Percentiles rank a stretch among this genome's conserved stretches.
Evolutionary conservation across 768 basidiomycete genomes (phyloP).

Genomic region (Xanthoconium stramineum): DNA sequence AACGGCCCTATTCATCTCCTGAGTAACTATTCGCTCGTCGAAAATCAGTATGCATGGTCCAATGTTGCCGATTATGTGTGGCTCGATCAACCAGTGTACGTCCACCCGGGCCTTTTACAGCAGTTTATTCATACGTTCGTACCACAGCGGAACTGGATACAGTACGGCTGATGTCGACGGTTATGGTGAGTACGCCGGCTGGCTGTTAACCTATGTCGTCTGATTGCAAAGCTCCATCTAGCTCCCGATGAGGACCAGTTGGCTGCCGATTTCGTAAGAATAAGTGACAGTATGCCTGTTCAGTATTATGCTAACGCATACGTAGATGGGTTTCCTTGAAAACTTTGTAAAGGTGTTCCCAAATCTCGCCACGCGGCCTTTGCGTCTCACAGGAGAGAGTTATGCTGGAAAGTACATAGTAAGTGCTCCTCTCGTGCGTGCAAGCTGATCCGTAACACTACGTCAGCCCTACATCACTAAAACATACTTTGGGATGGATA

Average conservation of each 20-base stretch:
- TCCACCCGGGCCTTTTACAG: not conserved
- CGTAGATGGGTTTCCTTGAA: conserved; percentile 63
- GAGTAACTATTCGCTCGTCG: conserved; percentile 42
- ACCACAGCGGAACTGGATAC: conserved; percentile 53
- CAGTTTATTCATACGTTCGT: not conserved
- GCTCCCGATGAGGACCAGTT: conserved; percentile 64
- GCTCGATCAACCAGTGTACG: conserved; percentile 67
- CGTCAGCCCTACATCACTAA: conserved; percentile 74
- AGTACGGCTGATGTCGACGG: conserved; percentile 59
- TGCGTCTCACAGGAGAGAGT: conserved; percentile 70
- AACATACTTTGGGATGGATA: conserved; percentile 55
- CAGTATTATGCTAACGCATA: not conserved
- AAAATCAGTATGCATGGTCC: conserved; percentile 57
- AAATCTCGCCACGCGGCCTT: conserved; percentile 57
- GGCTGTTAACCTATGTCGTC: not conserved
- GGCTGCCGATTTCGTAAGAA: conserved; percentile 44
- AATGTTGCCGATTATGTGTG: conserved; percentile 55
- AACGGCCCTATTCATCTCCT: conserved; percentile 65
- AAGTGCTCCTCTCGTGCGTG: conserved; percentile 33
- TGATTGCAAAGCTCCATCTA: conserved; percentile 13
- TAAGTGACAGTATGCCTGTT: not conserved
- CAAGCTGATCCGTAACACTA: not conserved
- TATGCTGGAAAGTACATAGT: conserved; percentile 72
- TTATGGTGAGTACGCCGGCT: conserved; percentile 40
- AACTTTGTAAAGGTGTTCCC: conserved; percentile 77